Conservation (phyloP, 2,329 filamentous ascomycete species). For the Sphaerulina musiva region DNA sequence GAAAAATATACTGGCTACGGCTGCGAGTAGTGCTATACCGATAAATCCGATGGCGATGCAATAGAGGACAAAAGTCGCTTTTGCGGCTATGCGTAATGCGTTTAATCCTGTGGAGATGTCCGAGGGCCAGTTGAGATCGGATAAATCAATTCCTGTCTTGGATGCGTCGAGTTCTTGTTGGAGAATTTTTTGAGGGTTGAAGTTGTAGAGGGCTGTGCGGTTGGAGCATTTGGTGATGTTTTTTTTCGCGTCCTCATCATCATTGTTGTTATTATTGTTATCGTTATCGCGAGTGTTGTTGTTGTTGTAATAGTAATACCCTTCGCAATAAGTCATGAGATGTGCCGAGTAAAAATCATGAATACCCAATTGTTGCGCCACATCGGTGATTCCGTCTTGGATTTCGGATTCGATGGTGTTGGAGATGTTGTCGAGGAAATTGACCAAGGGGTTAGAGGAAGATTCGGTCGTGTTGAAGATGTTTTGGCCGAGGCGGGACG, state of each 20-base stretch:
- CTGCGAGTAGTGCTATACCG: constrained; percentile 45
- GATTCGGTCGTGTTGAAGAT: constrained; percentile 26
- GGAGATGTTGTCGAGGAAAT: constrained; percentile 29
- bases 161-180: constrained; percentile 43
- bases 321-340: constrained; percentile 54
- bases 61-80: constrained; percentile 54
- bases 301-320: constrained; percentile 40
- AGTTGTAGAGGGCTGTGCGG: constrained; percentile 49
- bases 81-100: constrained; percentile 45
- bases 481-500: constrained; percentile 46
- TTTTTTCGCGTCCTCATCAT: constrained; percentile 21
- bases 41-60: constrained; percentile 51
- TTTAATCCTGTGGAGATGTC: constrained; percentile 50
- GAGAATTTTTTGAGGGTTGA: constrained; percentile 49
- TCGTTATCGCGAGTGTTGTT: constrained; percentile 27
- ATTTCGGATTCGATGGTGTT: constrained; percentile 36
- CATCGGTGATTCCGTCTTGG: constrained; percentile 35
- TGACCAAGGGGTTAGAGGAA: background rate
- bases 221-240: constrained; percentile 54
- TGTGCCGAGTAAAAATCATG: constrained; percentile 58
- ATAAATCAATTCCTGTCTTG: constrained; percentile 43
- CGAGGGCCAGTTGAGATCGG: constrained; percentile 51
- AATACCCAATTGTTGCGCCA: constrained; percentile 48
- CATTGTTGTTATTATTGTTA: too few relatives aligned
- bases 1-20: constrained; percentile 41